Percentiles rank a stretch among this genome's conserved stretches.
Conservation (phyloP, 352 stramenopile genomes). For the Phytophthora lateralis region DNA sequence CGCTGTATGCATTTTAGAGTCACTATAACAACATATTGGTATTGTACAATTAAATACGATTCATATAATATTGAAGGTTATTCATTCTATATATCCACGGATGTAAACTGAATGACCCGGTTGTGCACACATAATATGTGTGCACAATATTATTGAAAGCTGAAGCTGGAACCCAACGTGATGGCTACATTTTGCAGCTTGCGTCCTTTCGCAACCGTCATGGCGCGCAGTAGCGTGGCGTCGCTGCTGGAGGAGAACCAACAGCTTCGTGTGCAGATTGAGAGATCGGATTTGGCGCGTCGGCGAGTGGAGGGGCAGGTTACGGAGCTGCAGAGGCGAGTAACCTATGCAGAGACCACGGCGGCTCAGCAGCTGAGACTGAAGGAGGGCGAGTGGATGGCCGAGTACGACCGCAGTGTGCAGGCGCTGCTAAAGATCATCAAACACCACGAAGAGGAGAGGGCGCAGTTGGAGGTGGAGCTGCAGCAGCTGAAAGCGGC, state of each 20-base stretch:
- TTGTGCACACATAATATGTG: no score
- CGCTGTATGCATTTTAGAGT: no score
- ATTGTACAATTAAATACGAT: no score
- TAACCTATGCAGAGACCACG: slow-evolving; percentile 29
- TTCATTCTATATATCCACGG: no score
- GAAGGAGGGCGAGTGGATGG: slow-evolving; percentile 46
- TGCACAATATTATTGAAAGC: no score
- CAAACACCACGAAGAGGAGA: slow-evolving; percentile 44
- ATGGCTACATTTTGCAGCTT: slow-evolving; percentile 11
- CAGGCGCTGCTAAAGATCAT: slow-evolving; percentile 56
- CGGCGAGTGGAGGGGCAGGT: slow-evolving; percentile 17
- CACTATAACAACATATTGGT: no score
- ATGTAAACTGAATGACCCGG: no score
- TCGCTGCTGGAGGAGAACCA: slow-evolving; percentile 46
- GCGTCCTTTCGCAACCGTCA: slow-evolving; percentile 21
- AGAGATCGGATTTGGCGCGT: slow-evolving; percentile 23
- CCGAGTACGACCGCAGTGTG: slow-evolving; percentile 51
- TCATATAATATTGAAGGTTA: no score
- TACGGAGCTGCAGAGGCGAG: slow-evolving; percentile 20
- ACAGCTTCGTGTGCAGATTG: slow-evolving; percentile 42
- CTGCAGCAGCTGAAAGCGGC: slow-evolving; percentile 21
- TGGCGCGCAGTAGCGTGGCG: neutral
- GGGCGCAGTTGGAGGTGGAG: slow-evolving; percentile 15
- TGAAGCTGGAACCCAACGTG: slow-evolving; percentile 12
- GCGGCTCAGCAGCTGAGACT: slow-evolving; percentile 15